A percentile compares a stretch with the other conserved stretches of the same genome.
Conservation (phyloP, 2,329 filamentous ascomycete genomes). For the Diaporthe sp. region DNA sequence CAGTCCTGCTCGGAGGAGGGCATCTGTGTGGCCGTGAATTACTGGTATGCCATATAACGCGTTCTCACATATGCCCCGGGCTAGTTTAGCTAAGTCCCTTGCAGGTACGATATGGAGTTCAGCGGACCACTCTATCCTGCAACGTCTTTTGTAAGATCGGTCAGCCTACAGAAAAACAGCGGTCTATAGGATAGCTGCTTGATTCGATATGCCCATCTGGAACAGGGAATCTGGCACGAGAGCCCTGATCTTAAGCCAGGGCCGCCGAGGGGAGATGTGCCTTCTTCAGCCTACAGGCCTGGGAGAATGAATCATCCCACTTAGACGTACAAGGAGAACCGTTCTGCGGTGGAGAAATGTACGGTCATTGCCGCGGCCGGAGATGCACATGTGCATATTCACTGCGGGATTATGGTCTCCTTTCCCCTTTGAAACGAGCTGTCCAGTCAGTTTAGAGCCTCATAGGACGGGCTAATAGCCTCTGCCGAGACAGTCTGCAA, state of each 20-base stretch:
- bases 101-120: conserved; percentile 72
- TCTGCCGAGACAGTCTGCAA: neutral
- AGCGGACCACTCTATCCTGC: conserved; percentile 66
- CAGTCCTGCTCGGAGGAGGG: conserved; percentile 78
- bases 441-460: neutral
- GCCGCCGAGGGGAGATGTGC: no score
- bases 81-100: neutral
- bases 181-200: neutral
- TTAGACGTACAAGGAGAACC: neutral
- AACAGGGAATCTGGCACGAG: no score
- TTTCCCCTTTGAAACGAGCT: neutral
- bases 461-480: neutral
- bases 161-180: conserved; percentile 30
- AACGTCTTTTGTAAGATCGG: conserved; percentile 54
- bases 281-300: neutral
- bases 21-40: conserved; percentile 84
- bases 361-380: neutral
- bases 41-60: conserved; percentile 69
- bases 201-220: neutral
- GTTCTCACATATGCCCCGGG: neutral
- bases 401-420: no score
- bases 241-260: neutral
- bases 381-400: neutral
- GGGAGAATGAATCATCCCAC: neutral
- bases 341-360: neutral